Base-by-base conservation (phyloP, 495 filamentous ascomycete species). In the Aeminium ludgeri region DNA sequence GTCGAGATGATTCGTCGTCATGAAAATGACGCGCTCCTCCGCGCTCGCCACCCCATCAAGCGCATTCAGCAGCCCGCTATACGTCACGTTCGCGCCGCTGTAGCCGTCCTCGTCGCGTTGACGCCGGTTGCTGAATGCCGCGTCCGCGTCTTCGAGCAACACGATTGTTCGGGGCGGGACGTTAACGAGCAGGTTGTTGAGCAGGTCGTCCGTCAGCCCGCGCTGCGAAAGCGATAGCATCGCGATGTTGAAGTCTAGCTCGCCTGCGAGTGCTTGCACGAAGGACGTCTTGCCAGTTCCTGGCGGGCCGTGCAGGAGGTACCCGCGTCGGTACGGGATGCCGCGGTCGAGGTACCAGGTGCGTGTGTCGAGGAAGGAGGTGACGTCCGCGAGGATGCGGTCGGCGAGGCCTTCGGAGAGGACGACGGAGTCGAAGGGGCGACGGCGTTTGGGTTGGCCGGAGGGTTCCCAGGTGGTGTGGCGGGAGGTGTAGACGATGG, bases 251-350 rank as follows among this genome's bases (percentile, higher is more conserved):
- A 92, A 96, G 53, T 96, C 82, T 38, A 97, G 60, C 45, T 86
- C 75, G 10, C 86, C 91, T 1, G 89, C 89, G 20, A 97, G 63
- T 2, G 91, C 86, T 61, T 94, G 86, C 36, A 96, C 91, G 56
- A 97, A 96, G 1, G 82, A 91, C 49, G 78, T 94, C 59, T 97
- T 97, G 16, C 89, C 89, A 12, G 82, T 91, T 1, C 89, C 89
- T 0, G 89, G 91, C 2, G 87, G 86, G 0, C 89, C 89, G 54
- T 94, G 86, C 3, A 97, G 70, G 30, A 97, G 68, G 59, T 96
- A 97, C 1, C 89, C 89, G 16, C 89, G 69, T 25, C 89, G 76
- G 46, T 96, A 97, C 1, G 89, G 89, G 48, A 97, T 92, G 6
- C 89, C 89, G 6, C 89, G 78, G 53, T 95, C 83, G 20, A 86